Conservation (phyloP, 768 basidiomycete species). For the Mrakia gelida region DNA sequence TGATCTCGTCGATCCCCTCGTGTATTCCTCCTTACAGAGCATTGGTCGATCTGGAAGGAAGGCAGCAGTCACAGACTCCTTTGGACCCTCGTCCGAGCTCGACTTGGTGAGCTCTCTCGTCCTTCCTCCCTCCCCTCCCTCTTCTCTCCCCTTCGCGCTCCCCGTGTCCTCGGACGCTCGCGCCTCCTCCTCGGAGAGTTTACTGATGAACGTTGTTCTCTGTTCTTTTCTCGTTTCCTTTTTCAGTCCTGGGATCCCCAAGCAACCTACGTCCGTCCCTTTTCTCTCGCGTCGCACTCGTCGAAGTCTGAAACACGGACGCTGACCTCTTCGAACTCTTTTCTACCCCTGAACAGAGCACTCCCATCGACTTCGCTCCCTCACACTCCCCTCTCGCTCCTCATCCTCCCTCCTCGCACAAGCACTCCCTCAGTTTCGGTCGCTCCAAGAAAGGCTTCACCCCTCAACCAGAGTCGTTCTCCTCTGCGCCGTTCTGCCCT, state of each 20-base stretch:
- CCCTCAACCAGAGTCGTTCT: neutral
- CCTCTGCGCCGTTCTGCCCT: constrained; percentile 4
- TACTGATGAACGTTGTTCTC: neutral
- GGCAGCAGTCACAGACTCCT: neutral
- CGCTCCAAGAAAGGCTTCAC: neutral
- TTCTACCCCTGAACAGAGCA: neutral
- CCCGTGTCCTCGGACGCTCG: neutral
- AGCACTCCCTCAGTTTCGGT: neutral
- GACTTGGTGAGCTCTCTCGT: constrained; percentile 5
- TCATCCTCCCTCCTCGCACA: neutral
- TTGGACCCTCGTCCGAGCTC: neutral
- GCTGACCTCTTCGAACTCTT: neutral
- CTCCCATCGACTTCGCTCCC: neutral
- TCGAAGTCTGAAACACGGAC: neutral
- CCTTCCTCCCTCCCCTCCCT: neutral
- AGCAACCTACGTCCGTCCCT: neutral
- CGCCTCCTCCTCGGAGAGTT: neutral
- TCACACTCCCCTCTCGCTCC: neutral
- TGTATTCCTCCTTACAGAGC: neutral
- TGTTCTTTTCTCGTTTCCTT: neutral
- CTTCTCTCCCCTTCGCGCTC: too few relatives aligned
- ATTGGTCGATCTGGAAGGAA: constrained; percentile 1
- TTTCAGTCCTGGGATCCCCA: constrained; percentile 1
- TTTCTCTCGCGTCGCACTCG: neutral
- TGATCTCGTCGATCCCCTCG: neutral